Evolutionary conservation across 2,329 filamentous ascomycete species (phyloP).

Genomic region (Aspergillus hiratsukae): DNA sequence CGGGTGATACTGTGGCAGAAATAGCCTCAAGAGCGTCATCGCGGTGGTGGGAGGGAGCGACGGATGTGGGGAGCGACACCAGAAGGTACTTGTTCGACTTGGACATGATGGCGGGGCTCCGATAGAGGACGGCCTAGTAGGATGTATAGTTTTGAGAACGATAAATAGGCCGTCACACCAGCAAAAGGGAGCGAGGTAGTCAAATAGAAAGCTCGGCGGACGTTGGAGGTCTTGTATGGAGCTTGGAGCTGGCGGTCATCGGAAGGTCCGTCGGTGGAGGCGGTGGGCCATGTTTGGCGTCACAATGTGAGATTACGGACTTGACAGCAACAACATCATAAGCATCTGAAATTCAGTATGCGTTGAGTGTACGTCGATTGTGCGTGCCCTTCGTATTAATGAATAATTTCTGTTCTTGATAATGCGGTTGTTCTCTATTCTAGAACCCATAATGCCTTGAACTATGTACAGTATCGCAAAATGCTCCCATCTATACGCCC

Average conservation of each 20-base stretch:
- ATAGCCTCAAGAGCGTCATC: slow-evolving; percentile 78
- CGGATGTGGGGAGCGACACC: slow-evolving; percentile 83
- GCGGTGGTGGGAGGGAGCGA: slow-evolving; percentile 72
- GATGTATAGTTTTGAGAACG: neutral
- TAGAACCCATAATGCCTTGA: neutral
- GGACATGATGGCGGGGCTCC: slow-evolving; percentile 33
- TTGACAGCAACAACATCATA: neutral
- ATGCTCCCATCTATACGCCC: slow-evolving; percentile 8
- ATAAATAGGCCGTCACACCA: neutral
- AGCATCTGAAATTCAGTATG: neutral
- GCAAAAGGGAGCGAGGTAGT: neutral
- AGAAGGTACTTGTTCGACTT: slow-evolving; percentile 67
- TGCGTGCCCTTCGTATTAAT: neutral
- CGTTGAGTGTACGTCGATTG: neutral
- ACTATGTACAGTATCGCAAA: slow-evolving; percentile 2
- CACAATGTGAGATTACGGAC: neutral
- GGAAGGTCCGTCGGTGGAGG: neutral
- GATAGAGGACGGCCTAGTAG: neutral
- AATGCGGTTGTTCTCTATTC: neutral
- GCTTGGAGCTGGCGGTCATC: neutral
- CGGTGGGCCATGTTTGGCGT: neutral
- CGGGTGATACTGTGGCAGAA: slow-evolving; percentile 64
- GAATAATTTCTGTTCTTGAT: neutral
- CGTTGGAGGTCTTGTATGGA: neutral
- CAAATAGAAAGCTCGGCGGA: neutral